Conservation (phyloP, 768 basidiomycete genomes). For the Lactarius vividus region DNA sequence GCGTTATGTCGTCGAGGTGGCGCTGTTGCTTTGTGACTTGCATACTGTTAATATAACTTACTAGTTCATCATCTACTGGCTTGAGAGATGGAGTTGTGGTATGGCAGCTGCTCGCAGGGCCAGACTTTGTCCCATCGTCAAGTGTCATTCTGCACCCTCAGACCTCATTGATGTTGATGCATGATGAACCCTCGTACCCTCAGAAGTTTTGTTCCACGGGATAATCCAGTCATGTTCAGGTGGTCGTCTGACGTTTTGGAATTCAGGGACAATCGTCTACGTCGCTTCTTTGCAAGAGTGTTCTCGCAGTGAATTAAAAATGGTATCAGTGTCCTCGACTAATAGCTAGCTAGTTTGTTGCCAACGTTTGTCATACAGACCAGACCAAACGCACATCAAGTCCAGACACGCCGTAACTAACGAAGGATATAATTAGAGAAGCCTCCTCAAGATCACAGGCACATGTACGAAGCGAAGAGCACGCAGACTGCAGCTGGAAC, state of each 20-base stretch:
- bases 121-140: not conserved
- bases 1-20: not conserved
- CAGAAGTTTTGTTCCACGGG: not conserved
- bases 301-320: not conserved
- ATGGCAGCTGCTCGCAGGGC: not conserved
- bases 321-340: not conserved
- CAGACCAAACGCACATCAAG: not conserved
- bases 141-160: not conserved
- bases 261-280: not conserved
- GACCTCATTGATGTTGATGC: too few species aligned
- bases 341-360: not conserved
- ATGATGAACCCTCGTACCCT: not conserved
- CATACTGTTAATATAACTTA: slow-evolving; percentile 17
- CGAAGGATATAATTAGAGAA: not conserved
- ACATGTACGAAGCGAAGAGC: slow-evolving; percentile 15
- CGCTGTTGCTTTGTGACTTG: slow-evolving; percentile 7
- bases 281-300: not conserved
- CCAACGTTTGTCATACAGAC: not conserved
- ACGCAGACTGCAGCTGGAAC: not conserved
- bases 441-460: not conserved
- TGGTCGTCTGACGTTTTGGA: not conserved
- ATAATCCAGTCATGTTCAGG: not conserved
- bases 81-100: not conserved
- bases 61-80: not conserved
- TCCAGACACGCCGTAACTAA: not conserved